phyloP scores from a whole-genome alignment of 2,329 filamentous ascomycete genomes.

The Fusarium piperis region DNA sequence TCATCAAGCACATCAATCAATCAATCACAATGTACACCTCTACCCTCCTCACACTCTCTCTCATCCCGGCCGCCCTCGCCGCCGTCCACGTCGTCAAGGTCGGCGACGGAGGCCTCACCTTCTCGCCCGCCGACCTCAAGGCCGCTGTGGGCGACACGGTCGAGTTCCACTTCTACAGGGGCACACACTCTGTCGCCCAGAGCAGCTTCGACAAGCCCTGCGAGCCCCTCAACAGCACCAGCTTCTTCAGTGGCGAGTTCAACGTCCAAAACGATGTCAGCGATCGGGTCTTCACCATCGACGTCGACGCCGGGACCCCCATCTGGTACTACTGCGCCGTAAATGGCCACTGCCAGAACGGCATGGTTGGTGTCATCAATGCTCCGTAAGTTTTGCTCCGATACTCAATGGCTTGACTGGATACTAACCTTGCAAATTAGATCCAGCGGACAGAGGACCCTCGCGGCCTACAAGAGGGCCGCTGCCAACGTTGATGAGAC shows the following conservation, averaged over 20 bases:
- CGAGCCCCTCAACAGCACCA: constrained; percentile 59
- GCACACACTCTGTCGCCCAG: constrained; percentile 71
- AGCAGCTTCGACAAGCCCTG: constrained; percentile 70
- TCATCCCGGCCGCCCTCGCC: constrained; percentile 6
- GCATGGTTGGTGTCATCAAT: constrained; percentile 64
- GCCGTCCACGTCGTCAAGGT: constrained; percentile 39
- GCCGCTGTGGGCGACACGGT: constrained; percentile 60
- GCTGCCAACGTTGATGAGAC: constrained; percentile 23
- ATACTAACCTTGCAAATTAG: background rate
- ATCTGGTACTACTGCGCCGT: constrained; percentile 74
- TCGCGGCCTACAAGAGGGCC: constrained; percentile 21
- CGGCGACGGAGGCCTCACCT: constrained; percentile 51
- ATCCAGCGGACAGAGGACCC: constrained; percentile 26
- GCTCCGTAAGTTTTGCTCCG: constrained; percentile 33
- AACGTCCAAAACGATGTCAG: constrained; percentile 18
- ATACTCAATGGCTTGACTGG: background rate
- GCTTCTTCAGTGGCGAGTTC: constrained; percentile 53
- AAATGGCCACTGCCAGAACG: constrained; percentile 66
- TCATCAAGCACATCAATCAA: background rate
- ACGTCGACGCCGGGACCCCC: constrained; percentile 56
- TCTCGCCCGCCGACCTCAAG: constrained; percentile 60
- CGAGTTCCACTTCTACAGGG: constrained; percentile 56
- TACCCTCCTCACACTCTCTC: constrained; percentile 21
- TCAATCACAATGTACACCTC: constrained; percentile 26
- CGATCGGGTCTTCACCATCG: constrained; percentile 33